Base-by-base conservation (phyloP, 2,329 filamentous ascomycete species). In the Curvularia verruculosa region DNA sequence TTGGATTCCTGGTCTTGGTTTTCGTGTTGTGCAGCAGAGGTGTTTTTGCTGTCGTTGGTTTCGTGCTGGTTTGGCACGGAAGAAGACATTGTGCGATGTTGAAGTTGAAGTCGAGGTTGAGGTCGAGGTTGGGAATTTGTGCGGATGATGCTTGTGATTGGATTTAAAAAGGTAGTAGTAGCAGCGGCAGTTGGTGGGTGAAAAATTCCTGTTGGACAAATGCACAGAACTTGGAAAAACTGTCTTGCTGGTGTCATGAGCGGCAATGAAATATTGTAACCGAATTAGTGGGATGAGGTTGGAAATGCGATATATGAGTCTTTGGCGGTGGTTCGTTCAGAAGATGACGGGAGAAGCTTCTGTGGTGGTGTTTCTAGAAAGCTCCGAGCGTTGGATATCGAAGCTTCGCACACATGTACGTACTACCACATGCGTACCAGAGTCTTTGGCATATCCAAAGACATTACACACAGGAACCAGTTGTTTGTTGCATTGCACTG, bases 311-410 rank as follows among this genome's bases (percentile, higher is more conserved):
- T 48, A 37, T 36, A 37, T 34, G 44, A 28, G 10, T 18, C 31
- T 26, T 37, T 8, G 8, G 46, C 8, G 8, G 46, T 39, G 36
- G 46, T 15, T n/a, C 15, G 28, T 23, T 47, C 18, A 41, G 23
- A 36, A 5, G 26, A 48, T 39, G 7, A 24, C 23, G 9, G 36
- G 21, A 28, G 46, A 37, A 48, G 46, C 29, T 48, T 48, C 46
- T 48, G 21, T 26, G 19, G 46, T 36, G 31, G 23, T 39, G 31
- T 31, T 48, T 48, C 46, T 48, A 48, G 46, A 48, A 48, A 48
- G 31, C 46, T 48, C 46, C 46, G 34, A 37, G 31, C 46, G 19
- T 10, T 18, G 7, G 31, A 15, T n/a, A 36, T 36, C n/a, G 29
- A 23, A 24, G 31, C 31, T 18, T n/a, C 31, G n/a, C 21, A 36